Evolutionary conservation across 2,329 filamentous ascomycete genomes (phyloP).

Genomic region (Herpotrichia juniperi): DNA sequence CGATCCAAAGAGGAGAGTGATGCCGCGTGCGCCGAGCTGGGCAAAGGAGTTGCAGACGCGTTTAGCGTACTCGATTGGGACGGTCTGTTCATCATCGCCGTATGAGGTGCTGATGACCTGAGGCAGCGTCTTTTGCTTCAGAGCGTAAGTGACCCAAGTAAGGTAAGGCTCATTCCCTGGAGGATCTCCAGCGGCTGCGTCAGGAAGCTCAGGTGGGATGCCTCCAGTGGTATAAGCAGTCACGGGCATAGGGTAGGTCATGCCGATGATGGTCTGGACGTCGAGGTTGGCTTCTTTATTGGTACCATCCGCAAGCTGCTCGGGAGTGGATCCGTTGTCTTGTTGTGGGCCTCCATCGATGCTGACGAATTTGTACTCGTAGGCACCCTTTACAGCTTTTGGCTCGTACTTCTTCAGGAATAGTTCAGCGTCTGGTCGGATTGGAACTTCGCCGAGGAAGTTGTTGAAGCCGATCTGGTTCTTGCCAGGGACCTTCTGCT

Average conservation of each 20-base stretch:
- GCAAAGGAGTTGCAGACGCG: constrained; percentile 65
- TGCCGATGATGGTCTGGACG: constrained; percentile 60
- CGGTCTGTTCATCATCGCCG: constrained; percentile 63
- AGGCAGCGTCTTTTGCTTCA: constrained; percentile 53
- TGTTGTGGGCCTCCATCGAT: constrained; percentile 17
- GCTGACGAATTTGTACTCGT: constrained; percentile 16
- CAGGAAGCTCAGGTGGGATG: constrained; percentile 55
- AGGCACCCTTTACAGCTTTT: constrained; percentile 12
- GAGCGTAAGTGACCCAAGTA: constrained; percentile 58
- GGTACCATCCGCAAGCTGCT: constrained; percentile 12
- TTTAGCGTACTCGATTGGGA: constrained; percentile 37
- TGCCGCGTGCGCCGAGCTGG: constrained; percentile 66
- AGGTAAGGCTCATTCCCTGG: constrained; percentile 66
- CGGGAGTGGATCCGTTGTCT: constrained; percentile 12
- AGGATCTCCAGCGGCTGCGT: constrained; percentile 63
- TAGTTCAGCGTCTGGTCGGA: constrained; percentile 33
- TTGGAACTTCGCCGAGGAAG: constrained; percentile 47
- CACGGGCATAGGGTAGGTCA: constrained; percentile 58
- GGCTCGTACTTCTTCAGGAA: constrained; percentile 18
- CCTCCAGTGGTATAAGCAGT: constrained; percentile 64
- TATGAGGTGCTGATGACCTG: constrained; percentile 67
- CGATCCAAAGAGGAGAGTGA: constrained; percentile 63
- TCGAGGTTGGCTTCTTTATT: constrained; percentile 45
- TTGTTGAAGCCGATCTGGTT: not conserved
- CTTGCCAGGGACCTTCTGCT: not conserved